Evolutionary conservation across 1,284 basidiomycete genomes (phyloP), one percentile per base, ranked within the genome.

Genomic region (Ceratobasidium theobromae): DNA sequence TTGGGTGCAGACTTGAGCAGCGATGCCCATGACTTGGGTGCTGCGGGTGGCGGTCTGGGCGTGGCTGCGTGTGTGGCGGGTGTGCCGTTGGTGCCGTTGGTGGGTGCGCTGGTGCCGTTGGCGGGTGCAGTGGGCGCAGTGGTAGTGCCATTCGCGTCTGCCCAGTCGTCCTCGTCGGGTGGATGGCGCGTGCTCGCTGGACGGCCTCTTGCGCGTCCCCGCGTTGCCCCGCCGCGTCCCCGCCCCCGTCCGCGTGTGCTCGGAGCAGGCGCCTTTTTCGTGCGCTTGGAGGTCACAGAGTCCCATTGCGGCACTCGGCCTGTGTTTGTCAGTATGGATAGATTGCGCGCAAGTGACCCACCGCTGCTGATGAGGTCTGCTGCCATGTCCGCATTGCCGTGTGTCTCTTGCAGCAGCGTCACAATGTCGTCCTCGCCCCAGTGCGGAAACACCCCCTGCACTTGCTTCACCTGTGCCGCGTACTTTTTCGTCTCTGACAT

Each of bases 261-360:
- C 78, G 70, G 60, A 11, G 54, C 45, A 30, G 55, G 45, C 9
- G 64, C 48, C 1, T 48, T 23, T n/a, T 60, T 66, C 5, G 54
- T 87, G 80, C 93, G 95, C 84, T 94, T 95, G 76, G 85, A 86
- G 71, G 86, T 86, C 70, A 94, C 92, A 52, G 89, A 86, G 49
- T 86, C 91, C 90, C 93, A 95, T 76, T 91, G 91, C 75, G 88
- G 84, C 48, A 83, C 88, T 70, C 82, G 82, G 73, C 92, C 92
- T 93, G 30, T 27, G 16, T 21, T 66, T 64, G 52, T 33, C 14
- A 32, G 21, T 53, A 67, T 49, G 28, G 32, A 41, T 28, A n/a
- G 43, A 6, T 23, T 14, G 38, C 27, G 4, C 33, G 51, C 65
- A 65, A 43, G 58, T 9, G 25, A 72, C 77, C n/a, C 11, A 91